These are phyloP conservation scores for Triticum urartu DNA, from an alignment of 176 grass and related monocot species.

Conservation along the genomic window DNA sequence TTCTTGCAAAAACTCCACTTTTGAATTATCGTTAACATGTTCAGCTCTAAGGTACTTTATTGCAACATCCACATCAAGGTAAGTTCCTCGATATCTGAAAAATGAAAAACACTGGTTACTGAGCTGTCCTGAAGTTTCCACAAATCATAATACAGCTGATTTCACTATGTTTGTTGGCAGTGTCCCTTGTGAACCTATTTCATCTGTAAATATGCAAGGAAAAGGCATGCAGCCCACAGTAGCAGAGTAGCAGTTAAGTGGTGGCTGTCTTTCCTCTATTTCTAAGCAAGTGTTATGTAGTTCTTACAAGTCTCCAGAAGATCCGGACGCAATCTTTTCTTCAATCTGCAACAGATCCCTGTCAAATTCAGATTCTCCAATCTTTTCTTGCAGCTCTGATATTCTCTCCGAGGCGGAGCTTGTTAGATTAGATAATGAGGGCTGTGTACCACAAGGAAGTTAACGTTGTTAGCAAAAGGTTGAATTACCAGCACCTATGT, in stretches of 20 bases:
- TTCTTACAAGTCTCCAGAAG: conserved; percentile 92
- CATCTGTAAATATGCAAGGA: neutral
- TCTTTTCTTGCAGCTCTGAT: conserved; percentile 47
- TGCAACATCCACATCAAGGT: conserved; percentile 74
- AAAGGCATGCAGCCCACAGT: conserved; percentile 6
- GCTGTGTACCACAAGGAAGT: conserved; percentile 40
- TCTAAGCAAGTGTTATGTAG: neutral
- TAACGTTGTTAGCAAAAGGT: conserved; percentile 16
- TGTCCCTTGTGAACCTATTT: conserved; percentile 3
- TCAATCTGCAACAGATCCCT: conserved; percentile 61
- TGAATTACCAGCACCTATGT: conserved; percentile 4
- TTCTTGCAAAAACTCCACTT: conserved; percentile 92
- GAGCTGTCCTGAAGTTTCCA: neutral
- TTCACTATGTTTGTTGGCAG: neutral
- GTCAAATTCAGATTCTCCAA: conserved; percentile 73
- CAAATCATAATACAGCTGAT: neutral
- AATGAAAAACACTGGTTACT: conserved; percentile 18
- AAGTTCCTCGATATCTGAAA: conserved; percentile 75
- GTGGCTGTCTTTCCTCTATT: neutral
- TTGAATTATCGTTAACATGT: conserved; percentile 65
- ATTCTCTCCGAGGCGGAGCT: conserved; percentile 51
- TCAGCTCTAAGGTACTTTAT: conserved; percentile 78
- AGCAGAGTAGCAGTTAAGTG: neutral
- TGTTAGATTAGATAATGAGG: conserved; percentile 65
- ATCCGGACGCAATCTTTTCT: conserved; percentile 86